These are phyloP conservation scores for Austroboletus novae-zelandiae DNA, from an alignment of 1,284 basidiomycete genomes.

Conservation along the genomic window DNA sequence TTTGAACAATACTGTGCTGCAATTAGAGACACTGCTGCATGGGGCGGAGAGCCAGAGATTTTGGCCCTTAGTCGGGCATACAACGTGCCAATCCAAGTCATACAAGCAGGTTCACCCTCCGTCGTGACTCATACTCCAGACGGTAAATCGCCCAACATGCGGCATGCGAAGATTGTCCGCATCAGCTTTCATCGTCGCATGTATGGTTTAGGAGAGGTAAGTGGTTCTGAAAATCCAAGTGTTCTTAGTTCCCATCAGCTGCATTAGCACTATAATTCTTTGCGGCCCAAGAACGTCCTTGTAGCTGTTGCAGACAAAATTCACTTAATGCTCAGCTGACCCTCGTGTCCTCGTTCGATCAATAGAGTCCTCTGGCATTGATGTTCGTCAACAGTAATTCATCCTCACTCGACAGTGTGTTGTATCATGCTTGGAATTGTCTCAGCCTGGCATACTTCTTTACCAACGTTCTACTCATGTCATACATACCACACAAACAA, in stretches of 20 bases:
- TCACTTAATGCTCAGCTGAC: conserved; percentile 36
- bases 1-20: conserved; percentile 79
- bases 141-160: conserved; percentile 33
- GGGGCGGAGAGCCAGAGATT: conserved; percentile 99
- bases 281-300: conserved; percentile 55
- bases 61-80: conserved; percentile 86
- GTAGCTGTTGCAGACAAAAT: conserved; percentile 41
- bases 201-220: conserved; percentile 92
- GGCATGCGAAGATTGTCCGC: conserved; percentile 52
- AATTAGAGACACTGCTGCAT: conserved; percentile 82
- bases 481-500: conserved; percentile 14
- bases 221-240: conserved; percentile 24
- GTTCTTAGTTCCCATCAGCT: conserved; percentile 3
- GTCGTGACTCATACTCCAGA: conserved; percentile 79
- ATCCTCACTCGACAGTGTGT: neutral
- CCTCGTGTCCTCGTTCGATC: neutral
- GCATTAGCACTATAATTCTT: conserved; percentile 82
- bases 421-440: neutral
- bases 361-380: neutral
- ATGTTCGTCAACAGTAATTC: neutral
- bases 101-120: conserved; percentile 80
- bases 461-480: neutral
- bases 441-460: neutral
- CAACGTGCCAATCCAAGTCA: conserved; percentile 85
- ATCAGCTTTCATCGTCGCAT: conserved; percentile 90